Percentiles rank a stretch among this genome's conserved stretches.
Evolutionary conservation across 441 rosid genomes (phyloP).

Genomic region (Populus trichocarpa): DNA sequence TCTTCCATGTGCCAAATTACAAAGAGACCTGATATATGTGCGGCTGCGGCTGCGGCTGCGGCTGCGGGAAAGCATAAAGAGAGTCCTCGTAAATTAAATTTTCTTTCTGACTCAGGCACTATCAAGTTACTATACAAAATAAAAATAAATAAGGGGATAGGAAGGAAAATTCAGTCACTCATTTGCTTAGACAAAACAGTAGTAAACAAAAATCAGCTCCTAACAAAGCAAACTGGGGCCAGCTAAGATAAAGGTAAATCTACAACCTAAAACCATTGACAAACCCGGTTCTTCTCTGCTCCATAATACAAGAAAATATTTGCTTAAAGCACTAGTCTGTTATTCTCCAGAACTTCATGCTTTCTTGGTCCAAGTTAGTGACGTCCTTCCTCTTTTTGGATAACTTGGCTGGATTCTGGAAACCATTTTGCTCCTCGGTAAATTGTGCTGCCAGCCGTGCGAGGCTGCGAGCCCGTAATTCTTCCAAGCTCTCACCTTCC

Average conservation of each 20-base stretch:
- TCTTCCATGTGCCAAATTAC: not conserved
- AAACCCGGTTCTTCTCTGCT: not conserved
- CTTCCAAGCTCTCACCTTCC: slow-evolving; percentile 83
- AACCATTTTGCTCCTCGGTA: slow-evolving; percentile 48
- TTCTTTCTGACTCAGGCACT: not conserved
- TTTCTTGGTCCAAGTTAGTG: slow-evolving; percentile 51
- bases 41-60: too few relatives aligned
- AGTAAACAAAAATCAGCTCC: slow-evolving; percentile 17
- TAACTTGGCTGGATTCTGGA: slow-evolving; percentile 35
- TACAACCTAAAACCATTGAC: not conserved
- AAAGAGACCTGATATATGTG: too few relatives aligned
- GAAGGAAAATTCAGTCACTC: not conserved
- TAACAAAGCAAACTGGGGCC: slow-evolving; percentile 21
- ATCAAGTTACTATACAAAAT: not conserved
- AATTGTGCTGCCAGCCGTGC: slow-evolving; percentile 81
- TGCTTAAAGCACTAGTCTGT: slow-evolving; percentile 29
- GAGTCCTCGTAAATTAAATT: not conserved
- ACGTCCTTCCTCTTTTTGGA: slow-evolving; percentile 67
- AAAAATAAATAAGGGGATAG: not conserved
- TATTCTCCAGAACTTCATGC: slow-evolving; percentile 50
- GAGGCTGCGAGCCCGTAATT: slow-evolving; percentile 59
- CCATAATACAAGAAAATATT: not conserved
- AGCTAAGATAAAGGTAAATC: not conserved
- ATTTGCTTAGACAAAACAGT: slow-evolving; percentile 1
- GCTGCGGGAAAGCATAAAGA: not conserved